phyloP scores from a whole-genome alignment of 306 rosid genomes.

The Amphicarpaea edgeworthii region DNA sequence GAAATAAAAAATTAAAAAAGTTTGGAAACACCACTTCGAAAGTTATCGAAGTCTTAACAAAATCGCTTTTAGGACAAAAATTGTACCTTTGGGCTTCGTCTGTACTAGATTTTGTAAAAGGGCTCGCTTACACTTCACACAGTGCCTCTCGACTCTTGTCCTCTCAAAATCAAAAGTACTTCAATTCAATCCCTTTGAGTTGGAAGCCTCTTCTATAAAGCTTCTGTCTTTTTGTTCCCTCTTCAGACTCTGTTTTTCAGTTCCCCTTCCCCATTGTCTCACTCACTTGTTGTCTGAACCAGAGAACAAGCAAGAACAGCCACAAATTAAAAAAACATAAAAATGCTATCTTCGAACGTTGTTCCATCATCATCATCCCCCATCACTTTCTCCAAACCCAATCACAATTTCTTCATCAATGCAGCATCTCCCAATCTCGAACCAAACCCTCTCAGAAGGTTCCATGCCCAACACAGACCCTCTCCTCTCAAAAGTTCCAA shows the following conservation, averaged over 20 bases:
- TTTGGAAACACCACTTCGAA: too few relatives aligned
- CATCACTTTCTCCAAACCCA: conserved; percentile 56
- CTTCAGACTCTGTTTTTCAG: conserved; percentile 1
- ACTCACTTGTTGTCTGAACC: background rate
- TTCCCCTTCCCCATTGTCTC: conserved; percentile 24
- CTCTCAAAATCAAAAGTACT: background rate
- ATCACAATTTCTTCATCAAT: conserved; percentile 46
- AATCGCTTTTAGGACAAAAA: conserved; percentile 19
- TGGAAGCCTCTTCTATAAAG: background rate
- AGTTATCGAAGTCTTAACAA: too few relatives aligned
- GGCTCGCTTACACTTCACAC: background rate
- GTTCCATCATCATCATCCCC: conserved; percentile 58
- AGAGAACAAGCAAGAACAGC: background rate
- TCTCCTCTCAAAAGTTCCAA: conserved; percentile 38
- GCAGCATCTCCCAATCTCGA: conserved; percentile 47
- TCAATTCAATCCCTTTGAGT: conserved; percentile 1
- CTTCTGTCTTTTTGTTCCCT: background rate
- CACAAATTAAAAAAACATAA: background rate
- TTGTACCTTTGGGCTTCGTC: conserved; percentile 1
- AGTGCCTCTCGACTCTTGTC: background rate
- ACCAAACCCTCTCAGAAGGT: conserved; percentile 49
- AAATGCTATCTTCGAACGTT: conserved; percentile 65
- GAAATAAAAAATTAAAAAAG: too few relatives aligned
- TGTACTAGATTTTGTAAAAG: conserved; percentile 34
- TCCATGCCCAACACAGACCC: conserved; percentile 42